Base-by-base conservation (phyloP, 2,329 filamentous ascomycete species). In the Colletotrichum trifolii region DNA sequence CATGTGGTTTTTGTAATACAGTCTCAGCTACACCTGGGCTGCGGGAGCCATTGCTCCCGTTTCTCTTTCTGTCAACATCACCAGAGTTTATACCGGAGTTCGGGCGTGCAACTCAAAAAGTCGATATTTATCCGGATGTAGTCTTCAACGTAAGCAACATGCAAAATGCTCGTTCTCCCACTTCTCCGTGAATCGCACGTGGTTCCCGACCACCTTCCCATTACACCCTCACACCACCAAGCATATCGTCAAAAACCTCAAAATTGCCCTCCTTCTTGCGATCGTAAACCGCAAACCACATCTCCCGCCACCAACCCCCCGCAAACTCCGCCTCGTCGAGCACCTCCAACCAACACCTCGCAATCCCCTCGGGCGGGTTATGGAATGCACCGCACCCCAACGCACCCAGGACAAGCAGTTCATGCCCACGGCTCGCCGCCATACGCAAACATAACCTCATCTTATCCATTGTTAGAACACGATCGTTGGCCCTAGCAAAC, bases 311-410 rank as follows among this genome's bases (percentile, higher is more conserved):
- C 87, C 89, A 90, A 0, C 87, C 86, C 2, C 87, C 86, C 43
- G 75, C 70, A 68, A 91, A 91, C 76, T 92, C 89, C 0, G 67
- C 42, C 71, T 92, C 88, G 36, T 72, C 62, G 59, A 92, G 76
- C 39, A 91, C 87, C 70, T 88, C 83, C 35, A 79, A 73, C 82
- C 89, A 93, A 69, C 88, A 89, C 39, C 77, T 64, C 2, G 86
- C 89, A n/a, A 92, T 85, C 66, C 88, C 87, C 38, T 78, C 75
- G 0, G 81, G 81, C 8, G 90, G 90, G 72, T 92, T 91, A 0
- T 69, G 70, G 73, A 91, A 91, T 0, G 85, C 88, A 4, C 90
- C 90, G 69, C 90, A 93, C 0, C 90, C 90, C 54, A 93, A 72
- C 0, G 90, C 89, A 0, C 90, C 90, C 2, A 93, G 79, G 6